These are phyloP conservation scores for Desmodesmus armatus DNA, from an alignment of 139 green algal species.

Conservation along the genomic window DNA sequence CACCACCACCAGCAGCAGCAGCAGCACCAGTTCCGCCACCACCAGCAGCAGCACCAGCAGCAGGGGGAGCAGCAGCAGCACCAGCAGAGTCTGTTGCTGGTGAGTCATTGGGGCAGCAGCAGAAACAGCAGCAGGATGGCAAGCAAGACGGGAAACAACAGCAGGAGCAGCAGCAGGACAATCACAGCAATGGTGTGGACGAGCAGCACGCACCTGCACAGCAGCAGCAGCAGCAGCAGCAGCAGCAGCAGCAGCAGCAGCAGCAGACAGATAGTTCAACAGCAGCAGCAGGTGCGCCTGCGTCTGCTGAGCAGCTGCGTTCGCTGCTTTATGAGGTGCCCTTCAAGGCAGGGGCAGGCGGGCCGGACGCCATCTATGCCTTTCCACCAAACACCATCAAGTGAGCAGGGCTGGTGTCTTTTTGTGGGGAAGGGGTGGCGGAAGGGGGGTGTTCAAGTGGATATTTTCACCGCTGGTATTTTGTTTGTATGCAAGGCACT, in stretches of 20 bases:
- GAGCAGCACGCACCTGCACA: neutral
- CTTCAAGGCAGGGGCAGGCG: slow-evolving; percentile 19
- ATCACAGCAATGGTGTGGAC: neutral
- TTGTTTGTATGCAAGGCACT: too few species aligned
- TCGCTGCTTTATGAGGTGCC: slow-evolving; percentile 33
- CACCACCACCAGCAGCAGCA: neutral
- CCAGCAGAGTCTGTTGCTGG: neutral
- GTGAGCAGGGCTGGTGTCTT: too few species aligned
- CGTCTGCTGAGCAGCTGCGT: neutral
- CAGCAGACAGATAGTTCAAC: neutral
- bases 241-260: neutral
- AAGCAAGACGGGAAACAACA: too few species aligned
- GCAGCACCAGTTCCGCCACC: neutral
- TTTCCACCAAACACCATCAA: neutral
- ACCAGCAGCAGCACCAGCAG: neutral
- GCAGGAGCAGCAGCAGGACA: neutral
- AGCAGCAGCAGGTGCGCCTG: slow-evolving; percentile 14
- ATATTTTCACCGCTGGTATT: too few species aligned
- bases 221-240: neutral
- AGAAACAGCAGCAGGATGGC: neutral
- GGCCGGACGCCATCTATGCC: slow-evolving; percentile 37
- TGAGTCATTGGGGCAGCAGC: neutral
- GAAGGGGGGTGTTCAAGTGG: too few species aligned
- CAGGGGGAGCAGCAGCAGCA: neutral
- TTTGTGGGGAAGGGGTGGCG: too few species aligned